Base-by-base conservation (phyloP, 768 basidiomycete species). In the Termitomyces bulborhizus region DNA sequence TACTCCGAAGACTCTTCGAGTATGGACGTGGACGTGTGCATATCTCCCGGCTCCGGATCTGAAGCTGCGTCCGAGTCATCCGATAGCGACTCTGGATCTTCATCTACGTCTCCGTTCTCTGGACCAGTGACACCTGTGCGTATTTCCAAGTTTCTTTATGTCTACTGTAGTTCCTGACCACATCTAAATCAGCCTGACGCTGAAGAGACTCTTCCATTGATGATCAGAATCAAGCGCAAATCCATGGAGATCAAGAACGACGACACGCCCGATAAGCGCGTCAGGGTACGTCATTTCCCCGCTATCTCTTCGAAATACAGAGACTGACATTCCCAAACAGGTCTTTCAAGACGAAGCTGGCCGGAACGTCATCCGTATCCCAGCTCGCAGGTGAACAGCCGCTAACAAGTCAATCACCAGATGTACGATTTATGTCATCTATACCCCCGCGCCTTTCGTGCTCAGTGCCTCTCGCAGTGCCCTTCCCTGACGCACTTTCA, bases 151-250 rank as follows among this genome's bases (percentile, higher is more conserved):
- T 50, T 36, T 42, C 31, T 46, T 18, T 37, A 15, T 55, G 40
- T 40, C 9, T 16, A n/a, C 12, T 7, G 29, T 29, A 47, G 18
- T 31, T 54, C 51, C 46, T n/a, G 53, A 32, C 31, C n/a, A 16
- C 51, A 18, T 37, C 36, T 18, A 11, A 37, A 37, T 37, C 6
- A 56, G 55, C 49, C 55, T 6, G 27, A 27, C n/a, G 43, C 12
- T 27, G 58, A 63, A 16, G 58, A 61, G 32, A 29, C 55, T 18
- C 51, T 57, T 12, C 61, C 64, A 11, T 37, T 70, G 29, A 60
- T 63, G 58, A 65, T 68, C 48, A 65, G 69, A 31, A 65, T 69
- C 54, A 76, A 75, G 58, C 71, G 74, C 60, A 74, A 74, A 57
- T 70, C 71, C 12, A 56, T 58, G 27, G 62, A 60, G 27, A 26